Percentiles rank a stretch among this genome's conserved stretches.
These are phyloP conservation scores for Oryza australiensis DNA, from an alignment of 176 grass and related monocot genomes.

Conservation along the genomic window DNA sequence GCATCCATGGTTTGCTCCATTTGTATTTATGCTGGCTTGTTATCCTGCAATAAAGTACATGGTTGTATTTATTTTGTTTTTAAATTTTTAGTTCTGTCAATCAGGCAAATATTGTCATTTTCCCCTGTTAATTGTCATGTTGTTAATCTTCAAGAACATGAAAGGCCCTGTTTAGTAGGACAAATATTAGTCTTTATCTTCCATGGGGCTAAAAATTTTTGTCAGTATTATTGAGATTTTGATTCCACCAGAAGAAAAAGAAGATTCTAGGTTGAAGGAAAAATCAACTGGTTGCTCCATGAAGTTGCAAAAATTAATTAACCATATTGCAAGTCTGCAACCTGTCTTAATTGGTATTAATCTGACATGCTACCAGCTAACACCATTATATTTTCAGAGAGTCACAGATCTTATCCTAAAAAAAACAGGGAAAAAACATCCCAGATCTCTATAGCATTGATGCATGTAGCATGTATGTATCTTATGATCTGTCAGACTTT, in stretches of 20 bases:
- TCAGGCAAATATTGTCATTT: background rate
- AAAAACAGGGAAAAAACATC: background rate
- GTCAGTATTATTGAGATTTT: conserved; percentile 2
- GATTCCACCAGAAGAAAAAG: background rate
- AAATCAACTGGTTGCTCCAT: background rate
- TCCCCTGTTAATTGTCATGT: background rate
- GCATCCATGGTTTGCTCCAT: conserved; percentile 11
- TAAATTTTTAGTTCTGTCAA: background rate
- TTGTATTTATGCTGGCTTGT: background rate
- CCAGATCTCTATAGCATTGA: background rate
- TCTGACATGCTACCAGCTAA: conserved; percentile 3
- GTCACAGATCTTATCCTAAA: background rate
- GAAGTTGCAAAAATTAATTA: background rate
- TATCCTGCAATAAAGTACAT: background rate
- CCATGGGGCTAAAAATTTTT: background rate
- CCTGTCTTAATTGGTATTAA: conserved; percentile 1
- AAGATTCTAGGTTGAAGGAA: background rate
- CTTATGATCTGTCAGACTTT: background rate
- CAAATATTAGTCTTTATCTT: conserved; percentile 18
- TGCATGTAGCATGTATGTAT: conserved; percentile 3
- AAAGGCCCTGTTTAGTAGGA: background rate
- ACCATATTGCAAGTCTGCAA: background rate
- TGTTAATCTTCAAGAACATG: conserved; percentile 19
- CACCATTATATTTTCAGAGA: conserved; percentile 18
- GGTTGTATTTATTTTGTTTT: background rate